phyloP scores from a whole-genome alignment of 1,139 yeast species.

The Suhomyces panamericanus region DNA sequence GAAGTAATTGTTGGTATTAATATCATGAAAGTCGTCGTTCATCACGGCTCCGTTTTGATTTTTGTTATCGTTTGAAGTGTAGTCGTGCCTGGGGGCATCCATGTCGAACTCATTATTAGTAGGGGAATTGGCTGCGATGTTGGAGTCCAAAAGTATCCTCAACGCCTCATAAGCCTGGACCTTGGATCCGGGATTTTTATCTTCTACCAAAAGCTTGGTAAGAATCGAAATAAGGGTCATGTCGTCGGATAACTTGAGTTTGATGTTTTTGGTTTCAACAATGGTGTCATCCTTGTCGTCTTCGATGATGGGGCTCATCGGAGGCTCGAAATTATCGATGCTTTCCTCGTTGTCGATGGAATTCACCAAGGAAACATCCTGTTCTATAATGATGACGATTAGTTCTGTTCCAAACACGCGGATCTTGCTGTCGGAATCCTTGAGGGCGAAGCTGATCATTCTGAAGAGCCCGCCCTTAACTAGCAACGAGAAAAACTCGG shows the following conservation, averaged over 20 bases:
- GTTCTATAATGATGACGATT: conserved; percentile 78
- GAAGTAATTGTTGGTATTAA: conserved; percentile 54
- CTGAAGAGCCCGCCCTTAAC: conserved; percentile 69
- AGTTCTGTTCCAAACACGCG: conserved; percentile 80
- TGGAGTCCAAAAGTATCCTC: conserved; percentile 67
- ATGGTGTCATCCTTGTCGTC: conserved; percentile 22
- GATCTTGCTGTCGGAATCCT: conserved; percentile 49
- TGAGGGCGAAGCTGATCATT: conserved; percentile 71
- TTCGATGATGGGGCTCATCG: conserved; percentile 14
- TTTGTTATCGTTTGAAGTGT: conserved; percentile 6
- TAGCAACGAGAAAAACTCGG: conserved; percentile 63
- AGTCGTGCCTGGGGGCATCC: conserved; percentile 15
- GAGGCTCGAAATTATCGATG: conserved; percentile 40
- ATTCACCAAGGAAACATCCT: conserved; percentile 70
- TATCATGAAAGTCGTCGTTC: conserved; percentile 33
- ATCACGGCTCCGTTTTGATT: conserved; percentile 9
- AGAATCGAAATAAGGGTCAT: conserved; percentile 63
- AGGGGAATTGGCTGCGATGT: conserved; percentile 28
- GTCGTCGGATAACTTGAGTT: conserved; percentile 49
- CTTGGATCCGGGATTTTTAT: conserved; percentile 69
- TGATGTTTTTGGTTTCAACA: conserved; percentile 23
- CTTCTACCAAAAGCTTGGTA: conserved; percentile 61
- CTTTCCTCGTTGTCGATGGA: conserved; percentile 36
- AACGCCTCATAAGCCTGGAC: conserved; percentile 85
- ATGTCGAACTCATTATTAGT: conserved; percentile 14